phyloP scores from a whole-genome alignment of 352 stramenopile species.

The Globisporangium radiosum region DNA sequence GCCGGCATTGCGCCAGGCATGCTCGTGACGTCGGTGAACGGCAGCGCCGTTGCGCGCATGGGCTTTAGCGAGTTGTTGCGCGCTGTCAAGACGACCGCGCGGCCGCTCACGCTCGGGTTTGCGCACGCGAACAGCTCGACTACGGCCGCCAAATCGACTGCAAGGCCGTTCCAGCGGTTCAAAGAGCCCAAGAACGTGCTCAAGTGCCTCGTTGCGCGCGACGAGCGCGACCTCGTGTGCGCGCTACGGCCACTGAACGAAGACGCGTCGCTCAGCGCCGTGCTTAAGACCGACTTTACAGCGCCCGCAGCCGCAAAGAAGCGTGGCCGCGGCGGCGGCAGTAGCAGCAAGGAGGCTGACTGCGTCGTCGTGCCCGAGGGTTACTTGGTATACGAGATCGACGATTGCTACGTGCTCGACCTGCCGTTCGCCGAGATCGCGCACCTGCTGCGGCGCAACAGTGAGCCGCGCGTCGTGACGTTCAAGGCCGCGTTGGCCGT shows the following conservation, averaged over 20 bases:
- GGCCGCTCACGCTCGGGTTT: conserved; percentile 58
- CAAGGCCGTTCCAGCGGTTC: conserved; percentile 27
- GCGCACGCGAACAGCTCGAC: conserved; percentile 20
- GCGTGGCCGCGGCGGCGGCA: neutral
- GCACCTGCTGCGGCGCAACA: conserved; percentile 46
- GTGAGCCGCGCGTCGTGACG: conserved; percentile 32
- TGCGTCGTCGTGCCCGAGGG: conserved; percentile 40
- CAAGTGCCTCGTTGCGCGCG: conserved; percentile 36
- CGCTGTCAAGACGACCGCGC: conserved; percentile 36
- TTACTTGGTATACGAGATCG: conserved; percentile 60
- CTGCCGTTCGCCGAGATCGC: conserved; percentile 59
- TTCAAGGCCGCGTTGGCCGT: conserved; percentile 53
- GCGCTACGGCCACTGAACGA: conserved; percentile 44
- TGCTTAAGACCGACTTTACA: conserved; percentile 42
- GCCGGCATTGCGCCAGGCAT: conserved; percentile 45
- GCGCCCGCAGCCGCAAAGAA: conserved; percentile 27
- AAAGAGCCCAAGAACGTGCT: conserved; percentile 48
- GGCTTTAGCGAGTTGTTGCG: conserved; percentile 42
- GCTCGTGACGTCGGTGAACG: conserved; percentile 64
- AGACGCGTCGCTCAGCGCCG: conserved; percentile 33
- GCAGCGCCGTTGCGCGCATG: conserved; percentile 27
- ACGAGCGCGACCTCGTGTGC: conserved; percentile 39
- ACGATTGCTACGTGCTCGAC: conserved; percentile 43
- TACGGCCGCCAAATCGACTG: conserved; percentile 15
- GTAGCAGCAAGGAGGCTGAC: neutral